Evolutionary conservation across 148 eudicot species (phyloP).

Genomic region (Diospyros lotus): DNA sequence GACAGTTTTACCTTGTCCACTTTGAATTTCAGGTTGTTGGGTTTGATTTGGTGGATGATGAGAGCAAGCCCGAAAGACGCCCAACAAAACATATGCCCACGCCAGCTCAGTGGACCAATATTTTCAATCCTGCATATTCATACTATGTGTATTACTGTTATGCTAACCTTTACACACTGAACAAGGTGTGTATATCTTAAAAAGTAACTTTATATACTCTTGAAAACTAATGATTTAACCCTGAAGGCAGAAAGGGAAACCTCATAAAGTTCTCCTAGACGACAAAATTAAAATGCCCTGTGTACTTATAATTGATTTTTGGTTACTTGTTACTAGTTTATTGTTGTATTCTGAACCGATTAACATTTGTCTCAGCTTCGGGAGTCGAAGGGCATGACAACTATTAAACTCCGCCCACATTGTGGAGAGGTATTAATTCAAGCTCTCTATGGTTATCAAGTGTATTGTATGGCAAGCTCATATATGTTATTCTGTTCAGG

Average conservation of each 20-base stretch:
- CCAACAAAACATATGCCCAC: slow-evolving; percentile 99
- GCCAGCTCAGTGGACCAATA: slow-evolving; percentile 91
- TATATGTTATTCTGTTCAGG: slow-evolving; percentile 46
- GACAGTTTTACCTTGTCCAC: background rate
- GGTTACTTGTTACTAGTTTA: background rate
- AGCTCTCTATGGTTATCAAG: background rate
- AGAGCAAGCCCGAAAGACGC: slow-evolving; percentile 97
- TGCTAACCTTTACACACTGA: slow-evolving; percentile 95
- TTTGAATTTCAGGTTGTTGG: slow-evolving; percentile 74
- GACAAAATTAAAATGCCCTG: too few species aligned
- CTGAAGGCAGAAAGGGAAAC: too few species aligned
- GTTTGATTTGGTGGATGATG: slow-evolving; percentile 96
- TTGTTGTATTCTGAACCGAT: slow-evolving; percentile 5
- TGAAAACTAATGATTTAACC: too few species aligned
- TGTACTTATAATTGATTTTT: background rate
- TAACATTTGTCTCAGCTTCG: slow-evolving; percentile 73
- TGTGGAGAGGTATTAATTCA: slow-evolving; percentile 74
- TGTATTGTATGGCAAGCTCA: slow-evolving; percentile 1
- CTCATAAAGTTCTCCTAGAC: too few species aligned
- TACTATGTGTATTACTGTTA: slow-evolving; percentile 93
- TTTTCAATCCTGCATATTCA: slow-evolving; percentile 93
- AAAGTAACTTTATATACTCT: background rate
- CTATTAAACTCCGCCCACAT: slow-evolving; percentile 94
- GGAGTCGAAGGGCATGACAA: slow-evolving; percentile 97
- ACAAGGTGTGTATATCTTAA: slow-evolving; percentile 55